Percentiles rank a stretch among this genome's conserved stretches.
Conservation (phyloP, 1,284 basidiomycete genomes). For the Neolentinus lepideus region DNA sequence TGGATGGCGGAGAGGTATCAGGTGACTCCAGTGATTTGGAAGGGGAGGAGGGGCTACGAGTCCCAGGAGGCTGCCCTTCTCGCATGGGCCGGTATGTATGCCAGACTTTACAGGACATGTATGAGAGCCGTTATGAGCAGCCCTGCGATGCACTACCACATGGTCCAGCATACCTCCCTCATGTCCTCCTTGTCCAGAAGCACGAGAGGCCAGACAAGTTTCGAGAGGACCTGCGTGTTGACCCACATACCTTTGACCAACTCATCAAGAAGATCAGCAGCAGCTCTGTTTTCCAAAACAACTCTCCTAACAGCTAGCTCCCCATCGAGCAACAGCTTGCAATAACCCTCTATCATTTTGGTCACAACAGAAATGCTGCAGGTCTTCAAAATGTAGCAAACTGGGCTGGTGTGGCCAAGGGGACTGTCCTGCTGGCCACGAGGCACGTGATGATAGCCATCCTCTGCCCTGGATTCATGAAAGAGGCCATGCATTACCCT, state of each 20-base stretch:
- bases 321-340: constrained; percentile 28
- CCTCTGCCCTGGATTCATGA: constrained; percentile 1
- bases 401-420: constrained; percentile 13
- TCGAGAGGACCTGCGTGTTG: constrained; percentile 13
- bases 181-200: constrained; percentile 5
- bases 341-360: constrained; percentile 26
- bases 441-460: constrained; percentile 6
- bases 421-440: constrained; percentile 10
- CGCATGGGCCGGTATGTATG: background rate
- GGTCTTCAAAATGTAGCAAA: constrained; percentile 8
- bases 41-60: background rate
- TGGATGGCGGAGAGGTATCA: background rate
- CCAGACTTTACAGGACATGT: background rate
- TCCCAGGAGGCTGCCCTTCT: background rate
- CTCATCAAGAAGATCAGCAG: constrained; percentile 23
- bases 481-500: too few relatives aligned
- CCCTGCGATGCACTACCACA: background rate
- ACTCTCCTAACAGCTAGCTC: constrained; percentile 21
- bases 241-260: constrained; percentile 21
- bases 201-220: constrained; percentile 5
- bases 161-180: constrained; percentile 6
- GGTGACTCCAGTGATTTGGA: background rate
- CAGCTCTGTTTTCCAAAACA: constrained; percentile 23
- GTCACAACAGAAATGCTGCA: constrained; percentile 18
- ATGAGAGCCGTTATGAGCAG: background rate